Evolutionary conservation across 2,329 filamentous ascomycete species (phyloP), one percentile per base, ranked within the genome.

Genomic region (Reticulascus tulasneorum): DNA sequence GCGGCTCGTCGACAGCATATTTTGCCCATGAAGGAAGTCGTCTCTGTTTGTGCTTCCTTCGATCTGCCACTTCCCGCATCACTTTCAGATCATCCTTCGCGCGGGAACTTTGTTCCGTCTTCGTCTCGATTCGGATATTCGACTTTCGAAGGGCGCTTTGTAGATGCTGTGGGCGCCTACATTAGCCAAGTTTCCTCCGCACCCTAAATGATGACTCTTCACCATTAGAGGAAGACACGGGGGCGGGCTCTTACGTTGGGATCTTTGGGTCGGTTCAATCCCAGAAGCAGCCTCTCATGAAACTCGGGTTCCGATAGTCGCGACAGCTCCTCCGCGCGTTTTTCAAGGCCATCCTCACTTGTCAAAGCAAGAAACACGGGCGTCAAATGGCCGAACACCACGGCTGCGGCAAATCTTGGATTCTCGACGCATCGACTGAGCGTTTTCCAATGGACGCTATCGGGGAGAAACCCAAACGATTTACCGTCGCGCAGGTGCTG

Each of bases 361-460:
- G 24, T 16, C 9, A 53, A 29, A 8, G 56, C 62, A 11, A 65
- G 42, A 30, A 48, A 59, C 1, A 42, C 24, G 0, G 57, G 40
- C 4, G 47, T 44, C 2, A 61, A 38, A 4, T 45, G 36, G 0
- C 56, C 55, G 2, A 47, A 46, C 8, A 56, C 38, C 3, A 60
- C 38, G 2, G 55, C 56, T 5, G 52, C 43, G 13, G 55, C 51
- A 41, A 67, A 59, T 12, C 54, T 52, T 5, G 54, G 39, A 9
- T 55, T 38, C 2, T 30, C 36, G 5, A 56, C 40, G 8, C 62
- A 33, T 10, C 46, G 44, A 13, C 44, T 30, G 1, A 66, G 49
- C 9, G 48, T 38, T n/a, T 50, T 54, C 63, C 63, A 66, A 18
- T 56, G 63, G n/a, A n/a, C n/a, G n/a, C n/a, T n/a, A n/a, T n/a